Conservation (phyloP, 192 early-diverging fungal species). For the Linnemannia hyalina region DNA sequence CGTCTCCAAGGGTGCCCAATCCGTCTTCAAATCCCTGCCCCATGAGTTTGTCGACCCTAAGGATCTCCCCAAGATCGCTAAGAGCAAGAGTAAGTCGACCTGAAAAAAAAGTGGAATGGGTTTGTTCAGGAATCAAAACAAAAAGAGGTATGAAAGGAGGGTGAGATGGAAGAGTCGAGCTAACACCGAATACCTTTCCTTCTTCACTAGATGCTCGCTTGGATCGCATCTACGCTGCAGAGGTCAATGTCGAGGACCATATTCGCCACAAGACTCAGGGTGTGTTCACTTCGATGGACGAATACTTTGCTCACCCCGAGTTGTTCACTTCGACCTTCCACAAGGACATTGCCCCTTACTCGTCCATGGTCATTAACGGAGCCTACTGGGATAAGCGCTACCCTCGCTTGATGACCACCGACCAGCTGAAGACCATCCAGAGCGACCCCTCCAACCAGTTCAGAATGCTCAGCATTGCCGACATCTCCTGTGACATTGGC, state of each 20-base stretch:
- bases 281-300: slow-evolving; percentile 65
- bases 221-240: slow-evolving; percentile 84
- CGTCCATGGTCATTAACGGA: slow-evolving; percentile 90
- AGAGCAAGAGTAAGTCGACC: slow-evolving; percentile 67
- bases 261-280: slow-evolving; percentile 80
- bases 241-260: slow-evolving; percentile 87
- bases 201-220: slow-evolving; percentile 66
- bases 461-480: slow-evolving; percentile 87
- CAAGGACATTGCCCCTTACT: slow-evolving; percentile 89
- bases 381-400: slow-evolving; percentile 93
- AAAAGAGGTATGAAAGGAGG: neutral
- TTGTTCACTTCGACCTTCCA: slow-evolving; percentile 50
- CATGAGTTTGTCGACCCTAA: slow-evolving; percentile 88
- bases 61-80: slow-evolving; percentile 70
- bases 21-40: slow-evolving; percentile 92
- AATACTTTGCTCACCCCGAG: slow-evolving; percentile 83
- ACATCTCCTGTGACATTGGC: slow-evolving; percentile 94
- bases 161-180: neutral
- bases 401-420: slow-evolving; percentile 91
- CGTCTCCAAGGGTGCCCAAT: slow-evolving; percentile 91
- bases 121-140: neutral
- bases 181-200: neutral
- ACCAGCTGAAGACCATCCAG: slow-evolving; percentile 83
- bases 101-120: neutral
- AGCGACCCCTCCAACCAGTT: slow-evolving; percentile 70